Base-by-base conservation (phyloP, 2,329 filamentous ascomycete species). In the Blumeriella jaapii region DNA sequence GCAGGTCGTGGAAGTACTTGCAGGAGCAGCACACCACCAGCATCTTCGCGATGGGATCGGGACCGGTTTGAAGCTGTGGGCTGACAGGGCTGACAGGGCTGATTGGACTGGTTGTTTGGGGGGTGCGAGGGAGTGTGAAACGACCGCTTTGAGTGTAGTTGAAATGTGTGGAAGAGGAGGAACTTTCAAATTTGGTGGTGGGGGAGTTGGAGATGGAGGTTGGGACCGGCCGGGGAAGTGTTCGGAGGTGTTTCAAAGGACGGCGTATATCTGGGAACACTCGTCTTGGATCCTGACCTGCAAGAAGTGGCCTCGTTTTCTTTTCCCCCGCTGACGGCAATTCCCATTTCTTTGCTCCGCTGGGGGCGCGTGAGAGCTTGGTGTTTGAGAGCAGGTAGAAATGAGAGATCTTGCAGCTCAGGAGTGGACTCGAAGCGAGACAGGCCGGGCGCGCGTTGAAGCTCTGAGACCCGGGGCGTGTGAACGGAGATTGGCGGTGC, bases 1-100 rank as follows among this genome's bases (percentile, higher is more conserved):
- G 74, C 68, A 79, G 70, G 53, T 79, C 74, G 47, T 78, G 73
- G 53, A 71, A 75, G 56, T 70, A 76, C 36, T 66, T 67, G 63
- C 74, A 79, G 38, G 59, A 62, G 57, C 74, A 79, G 55, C 74
- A 79, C 50, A 78, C 66, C 9, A 78, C 73, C 18, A 79, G 67
- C 61, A 77, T 69, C 58, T 78, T 79, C 20, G 69, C 69, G 9
- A 75, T 44, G 4, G 50, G 49, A 14, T 53, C 47, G 4, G 38
- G 27, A 7, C 29, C 34, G 8, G 16, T 28, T 24, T 31, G 33
- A 22, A 32, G 13, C 24, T 28, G 28, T 8, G 37, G 29, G 16
- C 26, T n/a, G n/a, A n/a, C n/a, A n/a, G n/a, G n/a, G n/a, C n/a
- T n/a, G n/a, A n/a, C 33, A 23, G 26, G 31, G 16, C 16, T 25